These are phyloP conservation scores for Talaromyces thailandensis DNA, from an alignment of 495 filamentous ascomycete genomes.

Conservation along the genomic window DNA sequence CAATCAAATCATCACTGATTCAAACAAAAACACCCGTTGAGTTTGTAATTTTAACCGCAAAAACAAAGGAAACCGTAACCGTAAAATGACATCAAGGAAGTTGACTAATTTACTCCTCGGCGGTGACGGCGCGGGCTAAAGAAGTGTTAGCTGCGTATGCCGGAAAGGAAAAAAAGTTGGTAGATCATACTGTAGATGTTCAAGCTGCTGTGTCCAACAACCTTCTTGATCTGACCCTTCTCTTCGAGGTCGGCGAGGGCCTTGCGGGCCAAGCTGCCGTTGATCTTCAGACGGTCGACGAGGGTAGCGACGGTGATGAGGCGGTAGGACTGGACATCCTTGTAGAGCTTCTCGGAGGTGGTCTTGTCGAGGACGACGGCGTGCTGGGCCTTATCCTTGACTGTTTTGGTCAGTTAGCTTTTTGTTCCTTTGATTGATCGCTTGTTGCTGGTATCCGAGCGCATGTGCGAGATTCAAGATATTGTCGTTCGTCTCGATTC, in stretches of 20 bases:
- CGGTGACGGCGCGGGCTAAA: constrained; percentile 40
- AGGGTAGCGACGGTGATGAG: constrained; percentile 98
- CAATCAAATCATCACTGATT: not conserved
- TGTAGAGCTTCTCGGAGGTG: constrained; percentile 65
- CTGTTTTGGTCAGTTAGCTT: constrained; percentile 37
- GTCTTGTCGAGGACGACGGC: constrained; percentile 68
- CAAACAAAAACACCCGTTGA: constrained; percentile 1
- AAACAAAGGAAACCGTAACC: constrained; percentile 19
- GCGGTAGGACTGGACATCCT: constrained; percentile 99
- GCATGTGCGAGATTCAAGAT: constrained; percentile 1
- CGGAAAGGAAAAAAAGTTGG: not conserved
- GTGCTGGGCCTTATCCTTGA: constrained; percentile 99
- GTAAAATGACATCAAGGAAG: constrained; percentile 28
- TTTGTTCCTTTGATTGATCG: not conserved
- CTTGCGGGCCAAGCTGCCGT: constrained; percentile 86
- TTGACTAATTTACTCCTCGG: constrained; percentile 40
- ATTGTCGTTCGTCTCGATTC: not conserved
- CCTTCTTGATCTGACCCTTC: constrained; percentile 96
- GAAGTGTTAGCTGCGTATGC: constrained; percentile 12
- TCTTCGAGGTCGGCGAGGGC: constrained; percentile 92
- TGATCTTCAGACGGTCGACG: constrained; percentile 99
- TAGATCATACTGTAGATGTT: constrained; percentile 79
- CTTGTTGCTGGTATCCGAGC: not conserved
- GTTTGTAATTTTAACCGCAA: constrained; percentile 16
- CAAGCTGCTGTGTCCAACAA: constrained; percentile 93